These are phyloP conservation scores for Tricholoma furcatifolium DNA, from an alignment of 768 basidiomycete genomes.

Conservation along the genomic window DNA sequence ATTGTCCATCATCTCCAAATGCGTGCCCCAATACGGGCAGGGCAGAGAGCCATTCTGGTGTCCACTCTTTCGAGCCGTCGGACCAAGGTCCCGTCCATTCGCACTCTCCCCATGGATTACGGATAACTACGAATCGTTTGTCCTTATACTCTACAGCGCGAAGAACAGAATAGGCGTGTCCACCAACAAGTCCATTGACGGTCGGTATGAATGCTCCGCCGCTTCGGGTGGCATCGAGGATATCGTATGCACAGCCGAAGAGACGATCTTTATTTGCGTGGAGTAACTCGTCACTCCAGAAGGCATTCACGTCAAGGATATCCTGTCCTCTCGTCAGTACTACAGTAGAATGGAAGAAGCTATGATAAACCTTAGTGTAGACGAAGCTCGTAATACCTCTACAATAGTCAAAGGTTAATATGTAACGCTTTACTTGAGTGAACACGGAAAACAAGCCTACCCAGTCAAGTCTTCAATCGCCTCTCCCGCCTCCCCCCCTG, in stretches of 20 bases:
- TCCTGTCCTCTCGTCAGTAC: constrained; percentile 27
- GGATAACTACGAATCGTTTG: constrained; percentile 49
- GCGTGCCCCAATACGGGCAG: constrained; percentile 41
- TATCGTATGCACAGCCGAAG: constrained; percentile 45
- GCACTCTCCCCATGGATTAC: constrained; percentile 52
- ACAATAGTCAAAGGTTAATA: not conserved
- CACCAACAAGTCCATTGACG: constrained; percentile 38
- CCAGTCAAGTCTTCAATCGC: constrained; percentile 60
- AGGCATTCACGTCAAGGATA: constrained; percentile 46
- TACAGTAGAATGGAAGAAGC: not conserved
- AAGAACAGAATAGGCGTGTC: constrained; percentile 52
- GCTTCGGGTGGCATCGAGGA: constrained; percentile 28
- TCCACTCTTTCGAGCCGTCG: constrained; percentile 61
- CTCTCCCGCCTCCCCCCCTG: constrained; percentile 42
- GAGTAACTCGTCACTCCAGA: constrained; percentile 50
- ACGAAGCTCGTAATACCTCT: constrained; percentile 28
- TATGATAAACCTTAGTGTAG: constrained; percentile 21
- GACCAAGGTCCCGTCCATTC: constrained; percentile 56
- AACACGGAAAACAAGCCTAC: constrained; percentile 24
- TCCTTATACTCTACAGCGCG: constrained; percentile 44
- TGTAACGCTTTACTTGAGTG: not conserved
- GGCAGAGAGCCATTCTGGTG: constrained; percentile 44
- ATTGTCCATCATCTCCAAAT: constrained; percentile 53
- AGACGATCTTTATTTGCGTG: constrained; percentile 47
- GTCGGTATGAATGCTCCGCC: constrained; percentile 22